phyloP scores from a whole-genome alignment of 2,329 filamentous ascomycete genomes.

The Aspergillus terreus region DNA sequence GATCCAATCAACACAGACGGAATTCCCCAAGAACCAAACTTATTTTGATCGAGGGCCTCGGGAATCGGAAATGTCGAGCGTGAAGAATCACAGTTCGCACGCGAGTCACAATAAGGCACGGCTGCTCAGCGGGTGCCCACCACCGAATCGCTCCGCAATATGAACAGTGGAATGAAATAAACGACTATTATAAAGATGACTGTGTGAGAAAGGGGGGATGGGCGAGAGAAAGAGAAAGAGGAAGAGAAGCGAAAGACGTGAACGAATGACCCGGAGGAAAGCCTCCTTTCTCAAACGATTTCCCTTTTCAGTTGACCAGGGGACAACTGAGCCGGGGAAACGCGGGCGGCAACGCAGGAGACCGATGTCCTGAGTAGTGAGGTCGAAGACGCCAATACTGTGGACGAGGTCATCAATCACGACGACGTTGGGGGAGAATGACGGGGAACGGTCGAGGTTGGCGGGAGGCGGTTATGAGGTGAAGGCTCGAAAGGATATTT shows the following conservation, averaged over 20 bases:
- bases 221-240: slow-evolving; percentile 21
- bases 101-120: slow-evolving; percentile 10
- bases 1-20: slow-evolving; percentile 8
- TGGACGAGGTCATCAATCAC: slow-evolving; percentile 29
- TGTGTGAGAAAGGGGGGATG: slow-evolving; percentile 16
- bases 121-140: slow-evolving; percentile 2
- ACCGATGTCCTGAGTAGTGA: slow-evolving; percentile 22
- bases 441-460: slow-evolving; percentile 6
- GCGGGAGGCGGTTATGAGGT: slow-evolving; percentile 19
- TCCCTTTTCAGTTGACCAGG: slow-evolving; percentile 29
- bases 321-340: slow-evolving; percentile 28
- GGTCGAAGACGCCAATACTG: slow-evolving; percentile 18
- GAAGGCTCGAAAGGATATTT: slow-evolving; percentile 22
- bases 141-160: slow-evolving; percentile 3
- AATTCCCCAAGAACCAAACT: slow-evolving; percentile 2
- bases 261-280: slow-evolving; percentile 42
- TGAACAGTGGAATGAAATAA: slow-evolving; percentile 3
- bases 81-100: slow-evolving; percentile 11
- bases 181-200: slow-evolving; percentile 5
- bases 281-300: slow-evolving; percentile 38
- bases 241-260: slow-evolving; percentile 22
- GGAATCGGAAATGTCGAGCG: background rate
- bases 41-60: background rate
- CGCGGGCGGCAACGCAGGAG: slow-evolving; percentile 22
- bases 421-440: slow-evolving; percentile 19